phyloP scores from a whole-genome alignment of 1,284 basidiomycete species.

The Psilocybe mexicana region DNA sequence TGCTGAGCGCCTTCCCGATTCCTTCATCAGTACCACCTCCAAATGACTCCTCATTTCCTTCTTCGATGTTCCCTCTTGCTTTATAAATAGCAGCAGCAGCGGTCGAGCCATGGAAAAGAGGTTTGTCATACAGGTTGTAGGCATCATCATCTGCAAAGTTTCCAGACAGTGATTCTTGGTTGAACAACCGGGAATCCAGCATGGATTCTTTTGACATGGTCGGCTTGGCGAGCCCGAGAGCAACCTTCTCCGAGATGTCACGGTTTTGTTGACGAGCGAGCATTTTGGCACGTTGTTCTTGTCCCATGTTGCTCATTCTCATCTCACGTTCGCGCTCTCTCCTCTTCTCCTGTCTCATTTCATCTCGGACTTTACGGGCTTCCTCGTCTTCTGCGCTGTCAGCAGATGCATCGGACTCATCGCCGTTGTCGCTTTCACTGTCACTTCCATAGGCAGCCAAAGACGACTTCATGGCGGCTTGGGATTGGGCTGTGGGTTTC shows the following conservation, averaged over 20 bases:
- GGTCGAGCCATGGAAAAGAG: constrained; percentile 93
- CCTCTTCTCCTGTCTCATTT: constrained; percentile 90
- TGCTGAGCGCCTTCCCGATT: constrained; percentile 85
- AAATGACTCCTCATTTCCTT: constrained; percentile 86
- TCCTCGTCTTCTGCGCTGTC: constrained; percentile 81
- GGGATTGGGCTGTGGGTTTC: constrained; percentile 58
- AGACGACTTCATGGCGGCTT: constrained; percentile 71
- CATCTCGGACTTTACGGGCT: constrained; percentile 82
- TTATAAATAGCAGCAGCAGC: constrained; percentile 99
- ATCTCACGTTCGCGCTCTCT: constrained; percentile 95
- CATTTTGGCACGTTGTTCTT: constrained; percentile 94
- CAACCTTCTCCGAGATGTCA: constrained; percentile 99
- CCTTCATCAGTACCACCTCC: constrained; percentile 96
- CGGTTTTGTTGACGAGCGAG: constrained; percentile 95
- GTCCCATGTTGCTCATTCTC: constrained; percentile 99
- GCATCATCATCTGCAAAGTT: constrained; percentile 91
- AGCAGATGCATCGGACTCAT: constrained; percentile 40
- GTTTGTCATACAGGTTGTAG: constrained; percentile 94
- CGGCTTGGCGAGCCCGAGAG: constrained; percentile 95
- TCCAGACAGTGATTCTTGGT: constrained; percentile 84
- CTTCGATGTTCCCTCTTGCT: constrained; percentile 81
- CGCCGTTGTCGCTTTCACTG: constrained; percentile 59
- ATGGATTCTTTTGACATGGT: constrained; percentile 94
- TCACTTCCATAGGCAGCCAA: constrained; percentile 87
- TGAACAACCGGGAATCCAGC: constrained; percentile 96